Evolutionary conservation across 2,329 filamentous ascomycete species (phyloP), one percentile per base, ranked within the genome.

Genomic region (Albifimbria verrucaria): DNA sequence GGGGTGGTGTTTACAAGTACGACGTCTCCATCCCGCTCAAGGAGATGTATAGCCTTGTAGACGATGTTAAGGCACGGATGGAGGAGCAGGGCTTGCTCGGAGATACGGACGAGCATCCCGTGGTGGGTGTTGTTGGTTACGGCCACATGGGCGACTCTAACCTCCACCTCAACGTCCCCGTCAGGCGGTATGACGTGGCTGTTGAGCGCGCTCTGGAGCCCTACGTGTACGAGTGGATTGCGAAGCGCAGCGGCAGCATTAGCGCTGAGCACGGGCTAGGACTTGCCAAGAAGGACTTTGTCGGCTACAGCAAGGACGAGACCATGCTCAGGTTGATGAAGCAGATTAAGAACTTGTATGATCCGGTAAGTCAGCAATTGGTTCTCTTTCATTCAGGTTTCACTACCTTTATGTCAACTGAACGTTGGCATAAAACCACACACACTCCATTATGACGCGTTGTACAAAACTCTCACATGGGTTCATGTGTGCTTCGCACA

Each of bases 81-180:
- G 79, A 81, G 1, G 79, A 86, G 51, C 86, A 87, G 26, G 91
- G 92, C 1, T 79, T 97, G 2, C 78, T 96, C 41, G 89, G 90
- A 50, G 86, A 90, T 44, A 84, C 86, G 6, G 84, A 89, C 52
- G 85, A 85, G 45, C 82, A 86, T 67, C 90, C 92, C 1, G 92
- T 95, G 6, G 82, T 95, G 2, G 89, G 88, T 53, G 92, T 97
- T n/a, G 85, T 97, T 20, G 94, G 94, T 20, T 99, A 97, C 67
- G 94, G 94, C 28, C 94, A 99, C 71, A 97, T 99, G 92, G 95
- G 94, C 39, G 94, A 99, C 72, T 86, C 89, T 3, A 99, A 99
- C 72, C 74, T 99, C 59, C 95, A 99, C 73, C 79, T 99, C 60
- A 99, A 99, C 72, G 83, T 99, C 28, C 82, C 89, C 1, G 88